Conservation (phyloP, 345 rosid genomes). For the Eucalyptus regnans region DNA sequence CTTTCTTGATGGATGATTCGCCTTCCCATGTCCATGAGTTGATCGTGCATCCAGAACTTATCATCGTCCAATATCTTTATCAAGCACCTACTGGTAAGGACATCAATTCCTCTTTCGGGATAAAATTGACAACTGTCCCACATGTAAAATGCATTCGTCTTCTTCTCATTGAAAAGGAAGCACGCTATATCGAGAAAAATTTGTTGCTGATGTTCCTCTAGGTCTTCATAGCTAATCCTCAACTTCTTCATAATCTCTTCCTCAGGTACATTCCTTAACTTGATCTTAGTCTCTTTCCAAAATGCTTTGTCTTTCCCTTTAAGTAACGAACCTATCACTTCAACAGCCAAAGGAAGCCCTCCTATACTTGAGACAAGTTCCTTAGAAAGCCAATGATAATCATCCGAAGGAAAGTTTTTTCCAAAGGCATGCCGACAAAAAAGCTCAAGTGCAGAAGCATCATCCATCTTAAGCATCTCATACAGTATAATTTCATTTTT, state of each 20-base stretch:
- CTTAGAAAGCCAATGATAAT: rapidly evolving
- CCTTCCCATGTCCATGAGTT: background rate
- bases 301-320: background rate
- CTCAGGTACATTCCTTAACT: background rate
- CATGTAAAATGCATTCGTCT: background rate
- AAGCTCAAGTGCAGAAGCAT: background rate
- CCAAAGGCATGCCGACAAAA: background rate
- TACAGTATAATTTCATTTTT: rapidly evolving
- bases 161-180: background rate
- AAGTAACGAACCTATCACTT: background rate
- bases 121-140: background rate
- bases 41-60: background rate
- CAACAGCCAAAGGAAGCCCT: background rate
- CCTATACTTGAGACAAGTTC: background rate
- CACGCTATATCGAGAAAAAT: background rate
- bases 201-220: background rate
- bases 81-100: background rate
- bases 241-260: background rate
- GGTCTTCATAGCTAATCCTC: background rate
- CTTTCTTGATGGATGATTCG: background rate
- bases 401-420: background rate
- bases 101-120: background rate
- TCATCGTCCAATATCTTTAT: background rate
- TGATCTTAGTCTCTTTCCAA: background rate
- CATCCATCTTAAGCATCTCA: background rate